These are phyloP conservation scores for Verticillium albo-atrum DNA, from an alignment of 2,329 filamentous ascomycete genomes.

Conservation along the genomic window DNA sequence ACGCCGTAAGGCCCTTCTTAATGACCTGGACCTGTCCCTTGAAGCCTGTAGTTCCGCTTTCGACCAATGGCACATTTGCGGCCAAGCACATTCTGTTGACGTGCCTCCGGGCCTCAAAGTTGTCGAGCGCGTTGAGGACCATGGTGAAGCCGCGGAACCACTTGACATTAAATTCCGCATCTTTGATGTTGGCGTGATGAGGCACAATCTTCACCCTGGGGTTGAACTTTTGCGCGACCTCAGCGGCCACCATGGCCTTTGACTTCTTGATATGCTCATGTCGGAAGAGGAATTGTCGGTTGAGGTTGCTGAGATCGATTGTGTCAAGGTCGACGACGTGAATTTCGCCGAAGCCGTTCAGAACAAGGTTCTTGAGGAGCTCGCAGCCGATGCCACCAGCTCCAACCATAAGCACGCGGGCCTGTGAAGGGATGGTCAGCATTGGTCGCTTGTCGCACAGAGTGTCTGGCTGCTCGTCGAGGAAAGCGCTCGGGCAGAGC, in stretches of 20 bases:
- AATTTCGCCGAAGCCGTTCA: constrained; percentile 87
- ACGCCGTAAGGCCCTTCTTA: constrained; percentile 85
- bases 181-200: constrained; percentile 94
- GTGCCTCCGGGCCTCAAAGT: constrained; percentile 86
- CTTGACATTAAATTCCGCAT: constrained; percentile 74
- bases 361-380: constrained; percentile 90
- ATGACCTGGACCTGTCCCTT: constrained; percentile 98
- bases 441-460: constrained; percentile 4
- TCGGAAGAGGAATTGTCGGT: constrained; percentile 94
- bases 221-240: constrained; percentile 87
- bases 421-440: constrained; percentile 48
- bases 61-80: constrained; percentile 83
- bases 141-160: constrained; percentile 83
- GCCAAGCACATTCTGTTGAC: constrained; percentile 97
- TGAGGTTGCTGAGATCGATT: constrained; percentile 95
- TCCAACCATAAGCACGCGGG: constrained; percentile 87
- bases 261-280: constrained; percentile 97
- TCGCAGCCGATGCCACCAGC: constrained; percentile 97
- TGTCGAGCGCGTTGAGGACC: constrained; percentile 96
- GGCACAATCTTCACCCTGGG: constrained; percentile 81
- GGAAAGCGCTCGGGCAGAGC: background rate
- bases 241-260: constrained; percentile 91
- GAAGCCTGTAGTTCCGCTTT: constrained; percentile 96
- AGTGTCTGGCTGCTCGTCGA: background rate
- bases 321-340: constrained; percentile 97